Conservation (phyloP, 2,329 filamentous ascomycete species). For the Aureobasidium uvarum region DNA sequence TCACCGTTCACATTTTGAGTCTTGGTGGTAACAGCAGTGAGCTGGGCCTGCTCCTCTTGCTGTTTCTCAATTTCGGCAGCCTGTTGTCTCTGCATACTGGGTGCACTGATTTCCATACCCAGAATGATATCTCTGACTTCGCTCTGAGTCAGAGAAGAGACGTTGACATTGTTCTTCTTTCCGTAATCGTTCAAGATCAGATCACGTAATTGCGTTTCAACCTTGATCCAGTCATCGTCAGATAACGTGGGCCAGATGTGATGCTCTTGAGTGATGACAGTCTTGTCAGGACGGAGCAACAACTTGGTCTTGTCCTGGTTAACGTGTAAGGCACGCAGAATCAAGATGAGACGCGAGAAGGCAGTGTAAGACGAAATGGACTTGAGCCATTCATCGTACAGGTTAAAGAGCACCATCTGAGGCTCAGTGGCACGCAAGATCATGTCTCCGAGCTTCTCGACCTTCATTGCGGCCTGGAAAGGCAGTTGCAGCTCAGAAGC, state of each 20-base stretch:
- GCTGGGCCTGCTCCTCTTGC: slow-evolving; percentile 91
- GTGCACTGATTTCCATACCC: slow-evolving; percentile 98
- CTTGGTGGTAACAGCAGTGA: slow-evolving; percentile 97
- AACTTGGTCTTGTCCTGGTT: slow-evolving; percentile 99
- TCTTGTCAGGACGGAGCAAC: slow-evolving; percentile 92
- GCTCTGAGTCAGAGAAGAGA: slow-evolving; percentile 90
- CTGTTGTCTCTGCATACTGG: slow-evolving; percentile 96
- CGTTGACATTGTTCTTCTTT: slow-evolving; percentile 99
- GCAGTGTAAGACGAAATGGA: slow-evolving; percentile 98
- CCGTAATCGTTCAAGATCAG: slow-evolving; percentile 97
- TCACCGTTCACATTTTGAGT: slow-evolving; percentile 96
- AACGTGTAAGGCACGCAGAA: slow-evolving; percentile 90
- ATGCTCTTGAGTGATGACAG: slow-evolving; percentile 95
- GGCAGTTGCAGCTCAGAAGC: slow-evolving; percentile 95
- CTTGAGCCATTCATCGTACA: slow-evolving; percentile 99
- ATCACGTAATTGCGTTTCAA: slow-evolving; percentile 94
- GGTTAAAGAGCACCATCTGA: slow-evolving; percentile 99
- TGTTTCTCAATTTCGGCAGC: slow-evolving; percentile 99
- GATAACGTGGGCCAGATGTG: slow-evolving; percentile 96
- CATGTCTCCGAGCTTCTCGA: slow-evolving; percentile 99
- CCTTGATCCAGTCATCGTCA: slow-evolving; percentile 98
- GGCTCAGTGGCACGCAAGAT: slow-evolving; percentile 95
- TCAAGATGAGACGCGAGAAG: slow-evolving; percentile 91
- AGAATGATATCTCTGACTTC: slow-evolving; percentile 98
- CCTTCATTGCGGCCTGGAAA: slow-evolving; percentile 99